phyloP scores from a whole-genome alignment of 352 stramenopile species.

The Phytopythium delawarense region DNA sequence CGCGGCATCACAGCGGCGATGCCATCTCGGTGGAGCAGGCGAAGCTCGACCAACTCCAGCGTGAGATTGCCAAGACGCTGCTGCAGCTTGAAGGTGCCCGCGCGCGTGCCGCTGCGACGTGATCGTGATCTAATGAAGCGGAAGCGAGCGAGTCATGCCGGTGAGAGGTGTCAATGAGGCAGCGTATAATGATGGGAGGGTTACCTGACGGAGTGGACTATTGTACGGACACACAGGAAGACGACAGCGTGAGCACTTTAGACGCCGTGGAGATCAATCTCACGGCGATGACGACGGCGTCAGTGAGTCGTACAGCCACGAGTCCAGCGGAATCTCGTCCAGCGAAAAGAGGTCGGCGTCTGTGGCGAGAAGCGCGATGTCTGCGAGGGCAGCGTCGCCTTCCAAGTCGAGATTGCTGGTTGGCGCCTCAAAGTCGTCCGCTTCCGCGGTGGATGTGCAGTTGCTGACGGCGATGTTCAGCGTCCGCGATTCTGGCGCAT shows the following conservation, averaged over 20 bases:
- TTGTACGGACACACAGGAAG: slow-evolving; percentile 7
- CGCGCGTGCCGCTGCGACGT: slow-evolving; percentile 2
- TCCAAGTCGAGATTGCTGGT: neutral
- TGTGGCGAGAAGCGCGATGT: neutral
- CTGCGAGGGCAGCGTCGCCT: neutral
- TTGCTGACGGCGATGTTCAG: neutral
- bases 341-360: slow-evolving; percentile 1
- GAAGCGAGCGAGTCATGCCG: neutral
- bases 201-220: neutral
- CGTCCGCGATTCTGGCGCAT: neutral
- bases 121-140: neutral
- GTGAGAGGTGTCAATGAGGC: neutral
- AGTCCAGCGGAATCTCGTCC: slow-evolving; percentile 5
- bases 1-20: slow-evolving; percentile 43
- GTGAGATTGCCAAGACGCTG: slow-evolving; percentile 49
- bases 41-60: slow-evolving; percentile 54
- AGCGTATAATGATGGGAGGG: neutral
- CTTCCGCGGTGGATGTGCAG: neutral
- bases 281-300: neutral
- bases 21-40: slow-evolving; percentile 42
- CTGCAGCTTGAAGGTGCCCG: slow-evolving; percentile 39
- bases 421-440: neutral
- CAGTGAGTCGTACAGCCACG: slow-evolving; percentile 7
- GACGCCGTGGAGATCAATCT: neutral
- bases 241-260: neutral